phyloP scores from a whole-genome alignment of 768 basidiomycete species.

The Termitomyces sp. region DNA sequence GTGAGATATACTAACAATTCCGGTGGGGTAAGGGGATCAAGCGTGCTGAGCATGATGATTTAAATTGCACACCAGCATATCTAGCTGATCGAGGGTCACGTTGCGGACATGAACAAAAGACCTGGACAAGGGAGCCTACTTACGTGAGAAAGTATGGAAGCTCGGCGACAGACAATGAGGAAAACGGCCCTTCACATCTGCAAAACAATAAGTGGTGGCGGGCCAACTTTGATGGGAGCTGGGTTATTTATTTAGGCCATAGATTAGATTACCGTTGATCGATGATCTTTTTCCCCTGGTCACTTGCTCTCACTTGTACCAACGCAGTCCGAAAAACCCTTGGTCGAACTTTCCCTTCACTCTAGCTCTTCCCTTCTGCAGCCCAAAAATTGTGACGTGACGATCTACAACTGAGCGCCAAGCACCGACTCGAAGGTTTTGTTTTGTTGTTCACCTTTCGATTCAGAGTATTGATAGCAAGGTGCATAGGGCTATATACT shows the following conservation, averaged over 20 bases:
- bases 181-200: not conserved
- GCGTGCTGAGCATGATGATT: not conserved
- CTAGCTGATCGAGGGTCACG: not conserved
- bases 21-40: not conserved
- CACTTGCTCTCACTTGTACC: too few species aligned
- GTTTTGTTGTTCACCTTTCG: too few species aligned
- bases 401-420: too few species aligned
- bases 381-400: too few species aligned
- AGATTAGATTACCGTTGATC: not conserved
- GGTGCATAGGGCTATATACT: too few species aligned
- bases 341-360: too few species aligned
- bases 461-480: too few species aligned
- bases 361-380: too few species aligned
- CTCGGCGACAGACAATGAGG: slow-evolving; percentile 4
- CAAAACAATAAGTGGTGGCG: slow-evolving; percentile 1
- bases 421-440: too few species aligned
- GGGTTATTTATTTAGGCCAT: not conserved
- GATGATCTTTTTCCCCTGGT: too few species aligned
- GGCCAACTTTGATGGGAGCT: not conserved
- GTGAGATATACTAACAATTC: not conserved
- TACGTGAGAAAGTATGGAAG: not conserved
- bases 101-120: not conserved
- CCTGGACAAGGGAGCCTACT: not conserved
- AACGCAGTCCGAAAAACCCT: too few species aligned
- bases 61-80: not conserved